Evolutionary conservation across 768 basidiomycete genomes (phyloP), one percentile per base, ranked within the genome.

Genomic region (Favolaschia claudopus): DNA sequence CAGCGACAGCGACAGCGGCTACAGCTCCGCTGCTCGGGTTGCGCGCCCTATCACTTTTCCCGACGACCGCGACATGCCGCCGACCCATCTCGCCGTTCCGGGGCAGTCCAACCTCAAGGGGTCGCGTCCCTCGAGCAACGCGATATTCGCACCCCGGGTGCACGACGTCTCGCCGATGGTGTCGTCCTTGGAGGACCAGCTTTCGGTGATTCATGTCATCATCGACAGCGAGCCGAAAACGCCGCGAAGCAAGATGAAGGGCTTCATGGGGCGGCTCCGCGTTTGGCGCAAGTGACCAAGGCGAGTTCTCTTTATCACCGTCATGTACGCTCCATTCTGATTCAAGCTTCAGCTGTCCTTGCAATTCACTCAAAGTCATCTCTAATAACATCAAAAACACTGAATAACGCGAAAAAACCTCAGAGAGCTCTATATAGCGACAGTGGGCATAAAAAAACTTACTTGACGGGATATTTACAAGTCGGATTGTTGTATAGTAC

Each of bases 241-340:
- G 14, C 17, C 39, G 32, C 15, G 29, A 33, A 20, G 44, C 19
- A 59, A 59, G 22, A 29, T 59, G 44, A 53, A 29, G 45, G 44
- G 58, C 25, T 53, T 59, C 19, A 29, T 53, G 38, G 50, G 50
- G 22, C 50, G 58, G 5, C 32, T 59, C 37, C 51, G 58, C 3
- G 58, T 47, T 15, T 59, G 58, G 58, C 50, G 51, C 5, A 59
- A 53, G 24, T 8, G n/a, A n/a, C n/a, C n/a, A n/a, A n/a, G n/a
- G n/a, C n/a, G n/a, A n/a, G n/a, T n/a, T n/a, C n/a, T n/a, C n/a
- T n/a, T n/a, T n/a, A n/a, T n/a, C n/a, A n/a, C n/a, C n/a, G n/a
- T n/a, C n/a, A n/a, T n/a, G n/a, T n/a, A n/a, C n/a, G n/a, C n/a
- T n/a, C n/a, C n/a, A n/a, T n/a, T n/a, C n/a, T n/a, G n/a, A n/a